These are phyloP conservation scores for Lyophyllum atratum DNA, from an alignment of 768 basidiomycete species.

Conservation along the genomic window DNA sequence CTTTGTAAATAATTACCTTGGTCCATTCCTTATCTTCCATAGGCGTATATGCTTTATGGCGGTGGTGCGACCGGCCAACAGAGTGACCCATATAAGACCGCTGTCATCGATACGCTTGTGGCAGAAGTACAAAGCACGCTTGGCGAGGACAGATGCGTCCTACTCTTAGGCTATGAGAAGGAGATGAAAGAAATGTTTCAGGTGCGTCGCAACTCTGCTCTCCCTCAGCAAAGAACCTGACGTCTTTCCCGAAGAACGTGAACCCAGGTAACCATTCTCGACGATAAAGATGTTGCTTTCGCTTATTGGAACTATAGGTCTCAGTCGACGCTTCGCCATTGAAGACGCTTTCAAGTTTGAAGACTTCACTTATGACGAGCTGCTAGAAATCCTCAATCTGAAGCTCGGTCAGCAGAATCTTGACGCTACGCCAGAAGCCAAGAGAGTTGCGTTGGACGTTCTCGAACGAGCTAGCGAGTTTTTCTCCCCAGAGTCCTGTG, in stretches of 20 bases:
- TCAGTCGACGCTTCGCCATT: conserved; percentile 66
- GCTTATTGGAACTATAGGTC: conserved; percentile 31
- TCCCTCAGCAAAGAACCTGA: background rate
- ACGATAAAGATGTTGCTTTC: too few species aligned
- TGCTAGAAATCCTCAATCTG: conserved; percentile 50
- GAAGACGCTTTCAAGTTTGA: conserved; percentile 72
- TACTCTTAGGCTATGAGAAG: conserved; percentile 64
- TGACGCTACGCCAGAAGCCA: conserved; percentile 55
- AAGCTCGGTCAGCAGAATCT: conserved; percentile 64
- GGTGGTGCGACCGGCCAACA: conserved; percentile 27
- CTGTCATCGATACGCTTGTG: conserved; percentile 75
- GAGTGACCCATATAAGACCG: conserved; percentile 58
- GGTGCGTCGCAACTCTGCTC: conserved; percentile 30
- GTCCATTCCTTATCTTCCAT: background rate
- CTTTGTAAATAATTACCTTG: background rate
- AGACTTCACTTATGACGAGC: conserved; percentile 58
- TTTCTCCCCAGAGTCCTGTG: background rate
- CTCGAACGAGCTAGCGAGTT: conserved; percentile 38
- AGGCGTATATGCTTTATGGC: conserved; percentile 74
- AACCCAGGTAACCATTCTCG: background rate
- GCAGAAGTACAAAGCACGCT: conserved; percentile 71
- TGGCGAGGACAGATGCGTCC: conserved; percentile 70
- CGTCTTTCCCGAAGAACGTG: background rate
- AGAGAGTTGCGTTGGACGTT: conserved; percentile 52
- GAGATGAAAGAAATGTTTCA: conserved; percentile 79